phyloP scores from a whole-genome alignment of 2,329 filamentous ascomycete species.

The Leptographium radiaticola region DNA sequence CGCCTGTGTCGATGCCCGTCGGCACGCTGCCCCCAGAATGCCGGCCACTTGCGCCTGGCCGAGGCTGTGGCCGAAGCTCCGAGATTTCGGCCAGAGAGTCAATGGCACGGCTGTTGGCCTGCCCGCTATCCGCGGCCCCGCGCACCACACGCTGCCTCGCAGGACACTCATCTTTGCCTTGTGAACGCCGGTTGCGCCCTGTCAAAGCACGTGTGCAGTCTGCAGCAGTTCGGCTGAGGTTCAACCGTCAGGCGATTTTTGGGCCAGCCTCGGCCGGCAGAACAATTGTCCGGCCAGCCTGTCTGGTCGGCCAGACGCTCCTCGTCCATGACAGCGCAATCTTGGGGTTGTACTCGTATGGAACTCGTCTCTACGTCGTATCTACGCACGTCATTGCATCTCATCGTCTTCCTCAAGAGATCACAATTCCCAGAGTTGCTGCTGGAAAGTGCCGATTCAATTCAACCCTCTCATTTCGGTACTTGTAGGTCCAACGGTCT shows the following conservation, averaged over 20 bases:
- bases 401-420: too few relatives aligned
- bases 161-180: constrained; percentile 3
- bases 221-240: background rate
- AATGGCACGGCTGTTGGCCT: background rate
- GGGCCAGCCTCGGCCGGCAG: background rate
- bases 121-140: background rate
- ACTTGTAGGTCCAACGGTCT: too few relatives aligned
- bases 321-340: too few relatives aligned
- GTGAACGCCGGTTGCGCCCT: too few relatives aligned
- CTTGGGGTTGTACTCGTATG: too few relatives aligned
- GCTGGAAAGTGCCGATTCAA: too few relatives aligned
- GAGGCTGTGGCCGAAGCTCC: background rate
- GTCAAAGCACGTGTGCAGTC: background rate
- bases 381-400: too few relatives aligned
- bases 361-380: too few relatives aligned
- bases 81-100: background rate
- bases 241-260: background rate
- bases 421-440: too few relatives aligned
- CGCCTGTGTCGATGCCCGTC: background rate
- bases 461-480: too few relatives aligned
- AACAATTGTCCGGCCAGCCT: background rate
- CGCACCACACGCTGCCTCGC: constrained; percentile 1
- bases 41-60: background rate
- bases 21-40: background rate
- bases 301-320: too few relatives aligned